These are phyloP conservation scores for Aureobasidium pullulans DNA, from an alignment of 2,329 filamentous ascomycete genomes.

Conservation along the genomic window DNA sequence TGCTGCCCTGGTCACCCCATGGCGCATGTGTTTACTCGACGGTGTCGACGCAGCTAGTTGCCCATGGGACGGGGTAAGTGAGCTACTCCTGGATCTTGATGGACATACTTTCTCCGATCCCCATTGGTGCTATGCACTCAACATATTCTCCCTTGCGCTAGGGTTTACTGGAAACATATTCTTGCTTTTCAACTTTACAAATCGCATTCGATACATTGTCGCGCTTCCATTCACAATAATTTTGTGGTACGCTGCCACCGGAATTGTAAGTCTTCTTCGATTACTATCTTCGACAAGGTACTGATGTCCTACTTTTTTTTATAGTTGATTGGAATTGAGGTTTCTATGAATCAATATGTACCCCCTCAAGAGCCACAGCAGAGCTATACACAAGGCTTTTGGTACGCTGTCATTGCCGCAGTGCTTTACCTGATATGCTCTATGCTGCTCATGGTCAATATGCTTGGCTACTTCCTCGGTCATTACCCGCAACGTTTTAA, in stretches of 20 bases:
- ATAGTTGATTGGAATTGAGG: constrained; percentile 59
- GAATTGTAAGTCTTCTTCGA: constrained; percentile 39
- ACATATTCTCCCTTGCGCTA: constrained; percentile 67
- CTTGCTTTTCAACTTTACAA: constrained; percentile 80
- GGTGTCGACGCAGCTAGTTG: constrained; percentile 25
- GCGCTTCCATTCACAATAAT: constrained; percentile 78
- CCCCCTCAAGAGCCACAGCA: constrained; percentile 41
- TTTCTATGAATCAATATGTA: constrained; percentile 57
- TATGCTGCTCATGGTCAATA: constrained; percentile 69
- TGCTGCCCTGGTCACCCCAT: constrained; percentile 72
- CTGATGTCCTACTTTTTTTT: neutral
- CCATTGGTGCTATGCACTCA: constrained; percentile 64
- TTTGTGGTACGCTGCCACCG: constrained; percentile 62
- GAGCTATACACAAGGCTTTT: constrained; percentile 73
- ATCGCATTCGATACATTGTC: constrained; percentile 68
- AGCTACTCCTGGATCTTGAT: constrained; percentile 40
- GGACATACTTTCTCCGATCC: constrained; percentile 60
- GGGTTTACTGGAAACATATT: constrained; percentile 75
- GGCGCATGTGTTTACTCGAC: constrained; percentile 54
- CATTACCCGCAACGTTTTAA: constrained; percentile 74
- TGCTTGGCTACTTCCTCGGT: constrained; percentile 65
- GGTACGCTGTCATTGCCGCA: constrained; percentile 75
- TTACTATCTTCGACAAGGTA: neutral
- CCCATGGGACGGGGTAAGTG: constrained; percentile 19
- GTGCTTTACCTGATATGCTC: constrained; percentile 72